These are phyloP conservation scores for Neopestalotiopsis clavispora DNA, from an alignment of 2,329 filamentous ascomycete species.

Conservation along the genomic window DNA sequence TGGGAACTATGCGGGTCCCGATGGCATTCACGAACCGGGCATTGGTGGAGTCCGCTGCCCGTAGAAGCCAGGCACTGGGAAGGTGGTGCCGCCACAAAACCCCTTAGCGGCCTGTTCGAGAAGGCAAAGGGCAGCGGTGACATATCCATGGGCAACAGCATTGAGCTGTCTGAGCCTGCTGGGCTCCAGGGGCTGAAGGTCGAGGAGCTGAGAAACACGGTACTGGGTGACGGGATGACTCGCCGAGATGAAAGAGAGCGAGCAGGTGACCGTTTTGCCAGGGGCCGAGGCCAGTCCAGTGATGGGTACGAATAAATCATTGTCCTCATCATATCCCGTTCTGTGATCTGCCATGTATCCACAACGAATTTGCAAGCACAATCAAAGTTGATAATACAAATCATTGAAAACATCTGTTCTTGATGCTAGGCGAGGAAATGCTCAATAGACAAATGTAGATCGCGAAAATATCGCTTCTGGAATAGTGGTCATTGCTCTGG, in stretches of 20 bases:
- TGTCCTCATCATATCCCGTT: not conserved
- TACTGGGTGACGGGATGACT: conserved; percentile 18
- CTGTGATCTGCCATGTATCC: not conserved
- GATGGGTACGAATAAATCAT: conserved; percentile 14
- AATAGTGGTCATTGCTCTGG: too few relatives aligned
- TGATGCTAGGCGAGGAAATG: too few relatives aligned
- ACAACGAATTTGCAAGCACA: not conserved
- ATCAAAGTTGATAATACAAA: not conserved
- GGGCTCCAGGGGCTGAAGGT: conserved; percentile 44
- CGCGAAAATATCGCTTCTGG: too few relatives aligned
- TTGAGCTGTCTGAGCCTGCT: conserved; percentile 48
- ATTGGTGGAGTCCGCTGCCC: conserved; percentile 74
- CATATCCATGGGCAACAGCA: conserved; percentile 43
- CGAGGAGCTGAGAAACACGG: conserved; percentile 31
- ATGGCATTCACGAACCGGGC: conserved; percentile 70
- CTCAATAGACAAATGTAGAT: too few relatives aligned
- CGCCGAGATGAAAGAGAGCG: not conserved
- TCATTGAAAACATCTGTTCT: not conserved
- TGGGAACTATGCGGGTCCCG: conserved; percentile 80
- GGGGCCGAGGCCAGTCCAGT: conserved; percentile 2
- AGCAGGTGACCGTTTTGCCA: conserved; percentile 7
- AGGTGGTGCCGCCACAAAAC: conserved; percentile 27
- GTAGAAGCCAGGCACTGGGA: conserved; percentile 72
- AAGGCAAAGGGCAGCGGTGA: conserved; percentile 34
- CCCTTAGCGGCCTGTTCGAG: conserved; percentile 5